phyloP scores from a whole-genome alignment of 2,329 filamentous ascomycete species.

The Aureobasidium musti region DNA sequence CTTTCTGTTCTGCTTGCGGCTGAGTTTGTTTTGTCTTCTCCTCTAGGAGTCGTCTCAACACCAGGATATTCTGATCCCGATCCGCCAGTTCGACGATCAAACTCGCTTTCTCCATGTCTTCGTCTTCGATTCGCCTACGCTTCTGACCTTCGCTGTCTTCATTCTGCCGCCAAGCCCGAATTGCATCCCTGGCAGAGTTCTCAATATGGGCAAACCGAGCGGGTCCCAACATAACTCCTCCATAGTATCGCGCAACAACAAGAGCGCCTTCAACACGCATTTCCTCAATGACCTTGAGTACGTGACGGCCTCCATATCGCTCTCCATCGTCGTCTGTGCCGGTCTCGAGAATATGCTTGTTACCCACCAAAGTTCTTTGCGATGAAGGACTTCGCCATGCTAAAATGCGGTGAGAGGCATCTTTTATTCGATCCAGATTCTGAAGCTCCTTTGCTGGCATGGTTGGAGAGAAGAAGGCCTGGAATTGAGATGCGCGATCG shows the following conservation, averaged over 20 bases:
- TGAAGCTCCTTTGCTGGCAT: constrained; percentile 48
- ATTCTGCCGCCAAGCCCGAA: constrained; percentile 47
- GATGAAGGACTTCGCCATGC: constrained; percentile 48
- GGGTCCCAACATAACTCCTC: constrained; percentile 56
- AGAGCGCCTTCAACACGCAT: constrained; percentile 50
- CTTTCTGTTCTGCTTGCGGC: constrained; percentile 29
- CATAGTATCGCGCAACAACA: constrained; percentile 59
- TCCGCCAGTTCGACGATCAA: constrained; percentile 48
- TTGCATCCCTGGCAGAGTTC: constrained; percentile 51
- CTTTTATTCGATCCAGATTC: constrained; percentile 46
- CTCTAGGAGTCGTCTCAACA: constrained; percentile 50
- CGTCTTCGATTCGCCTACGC: constrained; percentile 44
- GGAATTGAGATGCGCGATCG: constrained; percentile 56
- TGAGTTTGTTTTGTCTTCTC: constrained; percentile 45
- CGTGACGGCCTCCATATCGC: constrained; percentile 52
- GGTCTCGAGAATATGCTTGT: constrained; percentile 32
- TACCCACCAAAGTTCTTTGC: constrained; percentile 23
- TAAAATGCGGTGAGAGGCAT: constrained; percentile 54
- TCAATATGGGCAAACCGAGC: constrained; percentile 58
- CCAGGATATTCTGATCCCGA: constrained; percentile 52
- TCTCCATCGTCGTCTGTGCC: constrained; percentile 59
- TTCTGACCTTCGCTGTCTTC: constrained; percentile 39
- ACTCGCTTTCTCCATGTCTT: constrained; percentile 39
- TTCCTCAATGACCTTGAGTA: constrained; percentile 51
- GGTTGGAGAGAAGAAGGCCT: constrained; percentile 53